phyloP scores from a whole-genome alignment of 2,329 filamentous ascomycete genomes.

The Colletotrichum abscissum region DNA sequence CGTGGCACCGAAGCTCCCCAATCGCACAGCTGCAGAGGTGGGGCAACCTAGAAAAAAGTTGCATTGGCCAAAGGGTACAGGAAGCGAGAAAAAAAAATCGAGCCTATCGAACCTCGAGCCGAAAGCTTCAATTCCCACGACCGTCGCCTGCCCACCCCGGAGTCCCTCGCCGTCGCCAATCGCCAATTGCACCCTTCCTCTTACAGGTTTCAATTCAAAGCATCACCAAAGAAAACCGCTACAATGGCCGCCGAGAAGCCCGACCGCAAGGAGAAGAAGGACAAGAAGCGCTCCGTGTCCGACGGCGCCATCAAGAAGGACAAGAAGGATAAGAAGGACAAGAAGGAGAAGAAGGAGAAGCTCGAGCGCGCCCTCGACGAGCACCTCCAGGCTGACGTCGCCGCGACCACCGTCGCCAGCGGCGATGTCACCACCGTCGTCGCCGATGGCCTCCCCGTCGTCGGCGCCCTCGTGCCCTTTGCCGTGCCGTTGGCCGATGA shows the following conservation, averaged over 20 bases:
- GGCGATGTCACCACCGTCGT: constrained; percentile 48
- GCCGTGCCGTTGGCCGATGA: constrained; percentile 84
- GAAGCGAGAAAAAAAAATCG: constrained; percentile 12
- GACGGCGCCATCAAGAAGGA: constrained; percentile 42
- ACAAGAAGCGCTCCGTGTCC: constrained; percentile 43
- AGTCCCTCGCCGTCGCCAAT: background rate
- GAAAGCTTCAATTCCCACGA: constrained; percentile 16
- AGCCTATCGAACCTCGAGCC: background rate
- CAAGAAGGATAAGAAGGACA: constrained; percentile 70
- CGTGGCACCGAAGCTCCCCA: background rate
- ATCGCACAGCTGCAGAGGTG: background rate
- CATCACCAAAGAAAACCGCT: constrained; percentile 27
- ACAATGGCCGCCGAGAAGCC: constrained; percentile 61
- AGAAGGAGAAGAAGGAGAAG: constrained; percentile 74
- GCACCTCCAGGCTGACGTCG: constrained; percentile 68
- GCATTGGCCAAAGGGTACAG: background rate
- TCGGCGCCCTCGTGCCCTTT: constrained; percentile 81
- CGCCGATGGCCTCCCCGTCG: constrained; percentile 49
- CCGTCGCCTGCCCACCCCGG: background rate
- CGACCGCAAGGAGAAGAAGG: constrained; percentile 58
- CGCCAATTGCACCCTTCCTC: background rate
- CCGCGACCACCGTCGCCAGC: constrained; percentile 55
- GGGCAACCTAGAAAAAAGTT: constrained; percentile 18
- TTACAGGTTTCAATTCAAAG: background rate
- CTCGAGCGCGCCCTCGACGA: constrained; percentile 73